Percentiles rank a stretch among this genome's conserved stretches.
phyloP scores from a whole-genome alignment of 441 rosid species.

The Corymbia calophylla region DNA sequence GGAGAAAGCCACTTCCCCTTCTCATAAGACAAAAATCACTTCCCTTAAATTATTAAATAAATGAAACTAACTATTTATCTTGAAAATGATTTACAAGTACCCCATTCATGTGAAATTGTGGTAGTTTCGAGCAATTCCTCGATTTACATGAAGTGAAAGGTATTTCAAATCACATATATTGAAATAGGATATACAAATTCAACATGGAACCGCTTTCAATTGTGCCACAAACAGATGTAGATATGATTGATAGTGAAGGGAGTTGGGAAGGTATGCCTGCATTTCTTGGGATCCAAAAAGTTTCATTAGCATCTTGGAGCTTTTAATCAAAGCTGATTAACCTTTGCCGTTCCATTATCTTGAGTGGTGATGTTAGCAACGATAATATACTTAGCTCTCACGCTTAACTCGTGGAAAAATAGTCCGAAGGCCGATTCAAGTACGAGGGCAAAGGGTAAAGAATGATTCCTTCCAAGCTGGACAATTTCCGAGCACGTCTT shows the following conservation, averaged over 20 bases:
- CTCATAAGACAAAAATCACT: not conserved
- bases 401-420: no score
- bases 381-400: no score
- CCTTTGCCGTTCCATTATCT: not conserved
- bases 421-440: no score
- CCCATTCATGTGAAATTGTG: not conserved
- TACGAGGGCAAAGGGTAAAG: not conserved
- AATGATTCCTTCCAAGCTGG: not conserved
- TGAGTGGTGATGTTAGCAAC: not conserved
- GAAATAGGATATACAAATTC: not conserved
- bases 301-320: not conserved
- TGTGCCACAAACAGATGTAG: fast-evolving
- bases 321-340: not conserved
- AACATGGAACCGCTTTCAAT: not conserved
- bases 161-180: not conserved
- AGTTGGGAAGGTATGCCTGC: not conserved
- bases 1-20: no score
- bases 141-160: not conserved
- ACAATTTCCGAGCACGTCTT: not conserved
- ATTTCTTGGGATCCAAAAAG: no score
- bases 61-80: not conserved
- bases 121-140: not conserved
- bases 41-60: not conserved
- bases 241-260: not conserved
- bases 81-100: not conserved